phyloP scores from a whole-genome alignment of 352 stramenopile genomes.

The Phytophthora idaei region DNA sequence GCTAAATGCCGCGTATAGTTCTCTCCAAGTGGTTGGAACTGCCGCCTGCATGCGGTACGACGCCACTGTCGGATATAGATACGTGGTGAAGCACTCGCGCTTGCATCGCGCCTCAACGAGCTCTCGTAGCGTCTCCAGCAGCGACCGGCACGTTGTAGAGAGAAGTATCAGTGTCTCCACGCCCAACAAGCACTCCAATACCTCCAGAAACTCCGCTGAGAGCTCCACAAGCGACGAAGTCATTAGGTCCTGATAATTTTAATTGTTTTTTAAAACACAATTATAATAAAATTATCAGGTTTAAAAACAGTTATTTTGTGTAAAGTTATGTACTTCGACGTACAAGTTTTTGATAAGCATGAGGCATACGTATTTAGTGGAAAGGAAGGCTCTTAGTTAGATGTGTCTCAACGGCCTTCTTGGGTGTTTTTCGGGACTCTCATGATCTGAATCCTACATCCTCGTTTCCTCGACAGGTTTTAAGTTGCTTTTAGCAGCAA shows the following conservation, averaged over 20 bases:
- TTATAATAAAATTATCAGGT: too few relatives aligned
- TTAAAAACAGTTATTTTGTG: conserved; percentile 10
- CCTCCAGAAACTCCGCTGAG: conserved; percentile 46
- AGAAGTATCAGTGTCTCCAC: conserved; percentile 50
- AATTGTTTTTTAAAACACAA: too few relatives aligned
- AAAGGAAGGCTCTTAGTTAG: conserved; percentile 7
- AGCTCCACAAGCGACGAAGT: conserved; percentile 32
- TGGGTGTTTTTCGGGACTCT: background rate
- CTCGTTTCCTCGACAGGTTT: background rate
- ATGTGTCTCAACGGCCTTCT: conserved; percentile 2
- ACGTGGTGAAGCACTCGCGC: conserved; percentile 65
- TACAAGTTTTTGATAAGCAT: background rate
- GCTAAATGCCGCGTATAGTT: conserved; percentile 58
- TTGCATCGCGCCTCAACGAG: conserved; percentile 57
- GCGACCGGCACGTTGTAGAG: conserved; percentile 28
- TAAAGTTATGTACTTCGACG: conserved; percentile 6
- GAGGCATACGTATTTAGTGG: background rate
- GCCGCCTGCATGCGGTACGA: conserved; percentile 66
- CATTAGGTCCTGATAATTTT: conserved; percentile 8
- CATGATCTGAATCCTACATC: conserved; percentile 12
- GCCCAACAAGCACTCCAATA: conserved; percentile 40
- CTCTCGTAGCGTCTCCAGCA: conserved; percentile 10
- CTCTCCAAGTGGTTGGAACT: conserved; percentile 62
- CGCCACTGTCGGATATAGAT: conserved; percentile 64
- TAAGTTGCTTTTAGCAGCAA: conserved; percentile 67